These are phyloP conservation scores for Metarhizium sp. DNA, from an alignment of 2,329 filamentous ascomycete species.

Conservation along the genomic window DNA sequence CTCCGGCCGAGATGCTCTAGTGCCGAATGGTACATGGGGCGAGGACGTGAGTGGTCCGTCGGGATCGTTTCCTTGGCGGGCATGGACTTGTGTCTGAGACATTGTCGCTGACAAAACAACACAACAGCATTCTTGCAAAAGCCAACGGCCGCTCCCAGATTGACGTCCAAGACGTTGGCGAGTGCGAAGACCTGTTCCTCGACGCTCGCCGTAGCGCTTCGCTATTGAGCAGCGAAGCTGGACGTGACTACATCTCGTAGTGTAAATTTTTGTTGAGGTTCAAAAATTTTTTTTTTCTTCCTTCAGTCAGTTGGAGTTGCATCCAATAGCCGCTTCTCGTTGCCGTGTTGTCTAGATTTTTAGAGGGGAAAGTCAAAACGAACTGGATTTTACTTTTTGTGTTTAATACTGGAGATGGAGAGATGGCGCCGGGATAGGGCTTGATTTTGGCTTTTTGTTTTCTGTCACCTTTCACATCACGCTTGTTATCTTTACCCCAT, in stretches of 20 bases:
- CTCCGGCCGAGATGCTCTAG: not conserved
- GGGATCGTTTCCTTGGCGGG: not conserved
- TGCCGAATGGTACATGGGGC: not conserved
- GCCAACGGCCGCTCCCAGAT: constrained; percentile 72
- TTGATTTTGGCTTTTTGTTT: not conserved
- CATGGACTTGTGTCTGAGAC: constrained; percentile 16
- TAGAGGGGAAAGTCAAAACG: not conserved
- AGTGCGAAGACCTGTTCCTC: constrained; percentile 78
- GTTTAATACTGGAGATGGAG: not conserved
- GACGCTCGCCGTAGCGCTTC: constrained; percentile 70
- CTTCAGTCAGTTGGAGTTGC: not conserved
- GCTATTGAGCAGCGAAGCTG: constrained; percentile 54
- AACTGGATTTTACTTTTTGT: not conserved
- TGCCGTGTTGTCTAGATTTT: not conserved
- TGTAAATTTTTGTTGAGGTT: not conserved
- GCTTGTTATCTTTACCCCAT: not conserved
- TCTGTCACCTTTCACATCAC: not conserved
- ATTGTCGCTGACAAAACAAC: constrained; percentile 21
- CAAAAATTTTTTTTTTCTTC: not conserved
- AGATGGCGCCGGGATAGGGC: not conserved
- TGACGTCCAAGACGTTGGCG: constrained; percentile 65
- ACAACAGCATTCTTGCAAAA: constrained; percentile 69
- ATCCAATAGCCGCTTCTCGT: not conserved
- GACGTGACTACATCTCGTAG: constrained; percentile 54
- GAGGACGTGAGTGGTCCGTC: not conserved